Evolutionary conservation across 805 yeast genomes (phyloP), one percentile per base, ranked within the genome.

Genomic region (Metschnikowia cubensis): DNA sequence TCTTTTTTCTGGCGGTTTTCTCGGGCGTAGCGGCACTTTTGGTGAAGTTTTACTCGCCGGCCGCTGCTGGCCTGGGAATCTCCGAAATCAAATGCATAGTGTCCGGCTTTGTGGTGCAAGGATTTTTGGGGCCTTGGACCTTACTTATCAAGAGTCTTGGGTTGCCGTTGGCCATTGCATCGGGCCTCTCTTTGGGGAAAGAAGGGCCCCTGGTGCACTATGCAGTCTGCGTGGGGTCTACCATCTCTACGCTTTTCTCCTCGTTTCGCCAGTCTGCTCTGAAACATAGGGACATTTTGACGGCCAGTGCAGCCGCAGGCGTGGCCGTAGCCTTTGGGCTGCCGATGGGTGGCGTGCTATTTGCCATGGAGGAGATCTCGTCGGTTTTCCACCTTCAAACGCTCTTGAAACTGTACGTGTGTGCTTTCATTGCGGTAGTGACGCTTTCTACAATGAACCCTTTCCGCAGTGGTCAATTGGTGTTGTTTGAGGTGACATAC

Each of bases 181-280:
- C 97, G 1, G 99, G 99, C 0, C 68, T 94, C 35, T 86, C 92
- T 57, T 87, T 94, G 5, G 99, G 99, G 20, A 94, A 94, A 68
- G 99, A 94, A 64, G 99, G 99, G 0, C 99, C 99, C 1, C 83
- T 92, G 59, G 99, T 94, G 11, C 99, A 94, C 68, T 94, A 92
- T 67, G 97, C 99, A 0, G 96, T 91, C 0, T 91, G 98, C 65
- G 92, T 87, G n/a, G 99, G 97, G 0, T 83, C 84, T 59, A 78
- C 83, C n/a, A 71, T 89, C 11, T 83, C 94, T 0, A 76, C 77
- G 35, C 63, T 82, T 40, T 74, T 85, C 50, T 60, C 61, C 20
- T 65, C 66, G 51, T 80, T 77, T 56, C 65, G 69, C n/a, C 67
- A 66, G 46, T 73, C 79, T 18, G 78, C 80, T 10, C 64, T 74